Evolutionary conservation across 106 monocot genomes (phyloP), one percentile per base, ranked within the genome.

Genomic region (Dioscorea zingiberensis): DNA sequence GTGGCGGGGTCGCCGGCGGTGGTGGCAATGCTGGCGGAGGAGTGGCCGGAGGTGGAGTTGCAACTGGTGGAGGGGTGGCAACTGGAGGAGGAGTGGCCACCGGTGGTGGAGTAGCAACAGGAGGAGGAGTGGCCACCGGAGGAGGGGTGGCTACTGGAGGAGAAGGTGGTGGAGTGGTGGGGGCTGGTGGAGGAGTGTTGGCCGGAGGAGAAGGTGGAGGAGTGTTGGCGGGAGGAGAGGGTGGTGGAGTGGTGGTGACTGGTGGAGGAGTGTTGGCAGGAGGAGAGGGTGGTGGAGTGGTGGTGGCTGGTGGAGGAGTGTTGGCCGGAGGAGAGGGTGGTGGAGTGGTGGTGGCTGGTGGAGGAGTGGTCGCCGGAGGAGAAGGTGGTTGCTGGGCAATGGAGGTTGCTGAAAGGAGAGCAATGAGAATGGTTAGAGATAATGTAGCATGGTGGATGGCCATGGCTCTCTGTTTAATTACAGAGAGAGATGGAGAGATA

Each of bases 1-100:
- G 68, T 10, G 68, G 55, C 5, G 56, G 30, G 2, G 47, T 47
- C 19, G 60, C 27, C 17, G 60, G 60, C 1, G 63, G 38, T 21
- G 63, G 38, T 18, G 63, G 21, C n/a, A 17, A 13, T 13, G 16
- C 29, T 6, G 61, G 61, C 18, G 60, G 60, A 7, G 60, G 15
- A 25, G 60, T 24, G 27, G 28, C 27, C 11, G 62, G 44, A 24
- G 62, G 62, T 7, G 62, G 62, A 21, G 32, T 46, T 10, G 63
- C 44, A 22, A 56, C 56, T 38, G 73, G 73, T 3, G 67, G 38
- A 15, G 68, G 69, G 4, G 69, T 51, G 25, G 57, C 64, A 27
- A 19, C 63, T 3, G 56, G 22, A 61, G 62, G 54, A 30, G 69
- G 62, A 30, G 59, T 44, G 48, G 68, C 44, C 21, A 23, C 54